Conservation (phyloP, 2,329 filamentous ascomycete species). For the Paracamarosporium sp. region DNA sequence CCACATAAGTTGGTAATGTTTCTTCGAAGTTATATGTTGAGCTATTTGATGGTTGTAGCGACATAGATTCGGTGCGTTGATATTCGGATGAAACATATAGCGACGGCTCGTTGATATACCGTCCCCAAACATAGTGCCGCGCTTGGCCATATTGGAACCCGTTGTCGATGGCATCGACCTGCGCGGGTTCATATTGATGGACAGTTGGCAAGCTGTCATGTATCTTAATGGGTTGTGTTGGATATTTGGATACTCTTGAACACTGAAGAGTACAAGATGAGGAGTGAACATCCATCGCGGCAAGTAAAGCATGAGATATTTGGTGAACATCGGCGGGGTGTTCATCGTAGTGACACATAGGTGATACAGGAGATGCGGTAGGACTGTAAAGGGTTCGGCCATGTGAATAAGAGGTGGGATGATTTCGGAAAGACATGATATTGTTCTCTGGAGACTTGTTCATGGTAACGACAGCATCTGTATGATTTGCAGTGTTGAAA, state of each 20-base stretch:
- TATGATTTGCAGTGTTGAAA: not conserved
- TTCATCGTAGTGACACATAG: not conserved
- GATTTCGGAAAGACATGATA: not conserved
- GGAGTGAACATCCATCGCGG: not conserved
- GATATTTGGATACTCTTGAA: not conserved
- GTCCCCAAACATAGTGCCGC: not conserved
- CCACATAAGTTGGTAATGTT: not conserved
- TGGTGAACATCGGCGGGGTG: not conserved
- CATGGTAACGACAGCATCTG: too few relatives aligned
- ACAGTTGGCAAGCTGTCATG: not conserved
- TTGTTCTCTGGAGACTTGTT: not conserved
- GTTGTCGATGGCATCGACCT: not conserved
- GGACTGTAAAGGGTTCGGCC: not conserved
- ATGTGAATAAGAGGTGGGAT: too few relatives aligned
- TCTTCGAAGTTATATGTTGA: not conserved
- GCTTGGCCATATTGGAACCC: not conserved
- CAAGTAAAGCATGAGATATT: not conserved
- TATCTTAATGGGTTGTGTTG: not conserved
- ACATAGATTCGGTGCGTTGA: not conserved
- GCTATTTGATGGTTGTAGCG: not conserved
- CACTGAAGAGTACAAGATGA: not conserved
- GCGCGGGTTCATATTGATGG: too few relatives aligned
- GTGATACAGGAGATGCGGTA: not conserved
- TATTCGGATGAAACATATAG: not conserved
- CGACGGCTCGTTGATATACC: not conserved